Percentiles rank a stretch among this genome's conserved stretches.
Evolutionary conservation across 73 alveolate genomes (phyloP).

Genomic region (Paramecium octaurelia): DNA sequence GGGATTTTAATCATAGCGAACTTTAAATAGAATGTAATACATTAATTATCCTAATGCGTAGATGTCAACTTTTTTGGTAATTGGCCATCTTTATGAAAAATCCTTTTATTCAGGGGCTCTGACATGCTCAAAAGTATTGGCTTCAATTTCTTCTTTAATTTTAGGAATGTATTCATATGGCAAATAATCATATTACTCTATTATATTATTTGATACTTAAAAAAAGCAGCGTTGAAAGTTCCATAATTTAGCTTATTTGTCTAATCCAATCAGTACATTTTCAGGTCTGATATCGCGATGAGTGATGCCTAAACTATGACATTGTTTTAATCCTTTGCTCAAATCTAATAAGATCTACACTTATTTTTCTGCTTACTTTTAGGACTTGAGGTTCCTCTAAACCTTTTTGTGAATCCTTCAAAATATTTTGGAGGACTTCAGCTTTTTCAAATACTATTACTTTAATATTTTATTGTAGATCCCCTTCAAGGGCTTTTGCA

Average conservation of each 20-base stretch:
- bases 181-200: background rate
- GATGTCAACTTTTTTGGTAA: slow-evolving; percentile 47
- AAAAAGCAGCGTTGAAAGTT: slow-evolving; percentile 8
- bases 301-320: background rate
- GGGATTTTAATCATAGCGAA: background rate
- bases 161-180: background rate
- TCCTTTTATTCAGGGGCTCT: slow-evolving; percentile 61
- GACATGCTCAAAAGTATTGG: slow-evolving; percentile 17
- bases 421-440: background rate
- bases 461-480: background rate
- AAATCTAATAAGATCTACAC: slow-evolving; percentile 37
- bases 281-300: slow-evolving; percentile 63
- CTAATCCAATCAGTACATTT: slow-evolving; percentile 25
- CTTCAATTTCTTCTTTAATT: slow-evolving; percentile 35
- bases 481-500: background rate
- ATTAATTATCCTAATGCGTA: slow-evolving; percentile 52
- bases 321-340: slow-evolving; percentile 10
- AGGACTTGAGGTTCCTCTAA: slow-evolving; percentile 6
- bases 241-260: slow-evolving; percentile 41
- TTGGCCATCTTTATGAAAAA: background rate
- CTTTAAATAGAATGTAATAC: slow-evolving; percentile 45
- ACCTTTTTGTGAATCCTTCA: background rate
- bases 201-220: background rate
- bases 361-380: background rate
- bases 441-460: slow-evolving; percentile 30